A percentile compares a stretch with the other conserved stretches of the same genome.
Evolutionary conservation across 2,329 filamentous ascomycete species (phyloP).

Genomic region (Monosporascus sp.): DNA sequence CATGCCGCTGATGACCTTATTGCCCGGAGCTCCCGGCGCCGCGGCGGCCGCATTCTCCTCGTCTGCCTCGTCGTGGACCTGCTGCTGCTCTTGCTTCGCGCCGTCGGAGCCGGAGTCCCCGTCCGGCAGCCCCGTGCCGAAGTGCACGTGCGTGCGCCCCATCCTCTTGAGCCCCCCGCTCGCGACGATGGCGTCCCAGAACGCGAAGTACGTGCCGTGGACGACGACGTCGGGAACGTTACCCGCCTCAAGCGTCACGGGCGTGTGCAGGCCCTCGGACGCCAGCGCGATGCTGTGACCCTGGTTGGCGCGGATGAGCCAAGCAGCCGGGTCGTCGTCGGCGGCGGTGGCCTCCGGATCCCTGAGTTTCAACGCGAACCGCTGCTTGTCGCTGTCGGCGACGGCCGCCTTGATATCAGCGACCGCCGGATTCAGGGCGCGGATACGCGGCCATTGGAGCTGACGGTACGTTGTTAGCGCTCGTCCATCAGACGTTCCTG

Average conservation of each 20-base stretch:
- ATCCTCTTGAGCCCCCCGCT: slow-evolving; percentile 75
- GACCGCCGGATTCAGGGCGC: slow-evolving; percentile 67
- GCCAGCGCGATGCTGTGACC: slow-evolving; percentile 80
- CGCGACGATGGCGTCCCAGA: slow-evolving; percentile 70
- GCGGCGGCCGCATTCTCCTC: slow-evolving; percentile 5
- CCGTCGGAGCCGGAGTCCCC: slow-evolving; percentile 12
- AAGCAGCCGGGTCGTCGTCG: slow-evolving; percentile 54
- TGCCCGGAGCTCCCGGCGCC: slow-evolving; percentile 15
- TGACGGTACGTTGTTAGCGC: slow-evolving; percentile 17
- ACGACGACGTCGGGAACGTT: slow-evolving; percentile 65
- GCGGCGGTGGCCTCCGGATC: slow-evolving; percentile 25
- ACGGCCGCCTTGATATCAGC: slow-evolving; percentile 68
- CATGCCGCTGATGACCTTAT: slow-evolving; percentile 71
- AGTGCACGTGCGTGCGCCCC: slow-evolving; percentile 85
- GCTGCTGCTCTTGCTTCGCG: slow-evolving; percentile 4
- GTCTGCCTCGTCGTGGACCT: slow-evolving; percentile 3
- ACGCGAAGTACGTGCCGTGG: slow-evolving; percentile 83
- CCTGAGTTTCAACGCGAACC: slow-evolving; percentile 70
- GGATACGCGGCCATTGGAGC: slow-evolving; percentile 54
- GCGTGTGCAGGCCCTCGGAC: slow-evolving; percentile 63
- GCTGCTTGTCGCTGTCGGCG: slow-evolving; percentile 77
- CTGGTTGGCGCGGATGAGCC: slow-evolving; percentile 91
- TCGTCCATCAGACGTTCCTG: no score
- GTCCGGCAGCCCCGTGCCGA: slow-evolving; percentile 66
- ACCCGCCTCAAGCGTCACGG: slow-evolving; percentile 53